A percentile compares a stretch with the other conserved stretches of the same genome.
Evolutionary conservation across 176 grass and related monocot genomes (phyloP).

Genomic region (Poa pratensis): DNA sequence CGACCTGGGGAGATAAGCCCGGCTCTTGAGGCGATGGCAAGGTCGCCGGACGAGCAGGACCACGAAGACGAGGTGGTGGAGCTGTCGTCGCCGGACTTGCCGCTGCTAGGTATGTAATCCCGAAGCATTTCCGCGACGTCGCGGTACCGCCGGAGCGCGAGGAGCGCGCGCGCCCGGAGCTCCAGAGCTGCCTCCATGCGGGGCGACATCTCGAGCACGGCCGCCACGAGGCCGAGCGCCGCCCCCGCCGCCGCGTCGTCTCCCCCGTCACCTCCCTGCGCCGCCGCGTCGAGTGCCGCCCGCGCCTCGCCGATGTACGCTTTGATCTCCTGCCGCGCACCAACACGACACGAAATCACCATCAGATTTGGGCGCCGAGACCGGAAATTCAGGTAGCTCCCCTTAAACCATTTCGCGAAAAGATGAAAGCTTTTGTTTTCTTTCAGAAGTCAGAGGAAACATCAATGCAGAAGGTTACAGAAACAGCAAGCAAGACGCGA

Average conservation of each 20-base stretch:
- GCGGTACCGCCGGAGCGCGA: slow-evolving; percentile 77
- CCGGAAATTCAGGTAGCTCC: background rate
- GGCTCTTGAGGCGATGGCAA: slow-evolving; percentile 31
- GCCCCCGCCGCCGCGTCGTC: slow-evolving; percentile 49
- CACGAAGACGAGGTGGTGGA: slow-evolving; percentile 13
- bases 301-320: slow-evolving; percentile 63
- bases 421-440: background rate
- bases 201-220: slow-evolving; percentile 65
- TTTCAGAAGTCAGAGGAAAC: background rate
- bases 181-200: slow-evolving; percentile 77
- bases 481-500: background rate
- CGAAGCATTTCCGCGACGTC: slow-evolving; percentile 88
- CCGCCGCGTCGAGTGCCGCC: slow-evolving; percentile 42
- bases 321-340: slow-evolving; percentile 54
- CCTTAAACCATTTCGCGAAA: background rate
- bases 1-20: slow-evolving; percentile 63
- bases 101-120: slow-evolving; percentile 87
- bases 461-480: background rate
- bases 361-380: background rate
- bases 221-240: slow-evolving; percentile 59
- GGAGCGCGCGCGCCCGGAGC: slow-evolving; percentile 71
- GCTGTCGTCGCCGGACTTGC: slow-evolving; percentile 37
- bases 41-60: slow-evolving; percentile 44
- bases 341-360: background rate
- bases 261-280: background rate